phyloP scores from a whole-genome alignment of 176 grass and related monocot species.

The Tuctoria greenei region DNA sequence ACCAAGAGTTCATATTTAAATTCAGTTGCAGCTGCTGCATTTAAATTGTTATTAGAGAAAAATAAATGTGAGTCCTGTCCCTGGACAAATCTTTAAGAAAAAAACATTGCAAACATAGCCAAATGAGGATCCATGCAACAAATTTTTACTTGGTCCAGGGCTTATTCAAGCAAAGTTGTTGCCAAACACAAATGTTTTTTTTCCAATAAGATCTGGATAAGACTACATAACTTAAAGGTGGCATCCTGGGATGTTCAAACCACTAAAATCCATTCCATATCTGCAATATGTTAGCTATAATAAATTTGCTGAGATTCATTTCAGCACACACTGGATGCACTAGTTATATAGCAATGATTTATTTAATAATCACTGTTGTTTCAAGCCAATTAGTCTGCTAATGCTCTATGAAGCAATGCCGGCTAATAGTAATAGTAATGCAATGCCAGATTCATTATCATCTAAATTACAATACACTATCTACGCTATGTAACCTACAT shows the following conservation, averaged over 20 bases:
- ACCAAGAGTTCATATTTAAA: conserved; percentile 8
- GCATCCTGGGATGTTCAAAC: conserved; percentile 9
- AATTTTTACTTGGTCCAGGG: neutral
- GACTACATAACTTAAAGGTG: neutral
- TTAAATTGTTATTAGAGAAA: neutral
- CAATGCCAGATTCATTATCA: conserved; percentile 8
- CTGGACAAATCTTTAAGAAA: conserved; percentile 1
- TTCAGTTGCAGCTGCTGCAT: neutral
- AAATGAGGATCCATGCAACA: conserved; percentile 24
- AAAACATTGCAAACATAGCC: conserved; percentile 4
- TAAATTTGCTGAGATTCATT: neutral
- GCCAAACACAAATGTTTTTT: neutral
- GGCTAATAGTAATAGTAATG: neutral
- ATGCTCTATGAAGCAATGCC: neutral
- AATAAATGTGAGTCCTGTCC: neutral
- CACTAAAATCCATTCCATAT: neutral
- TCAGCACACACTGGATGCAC: neutral
- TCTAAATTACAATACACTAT: conserved; percentile 9
- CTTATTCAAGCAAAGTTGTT: neutral
- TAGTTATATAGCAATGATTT: neutral
- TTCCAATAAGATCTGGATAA: neutral
- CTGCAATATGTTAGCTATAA: neutral
- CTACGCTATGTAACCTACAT: neutral
- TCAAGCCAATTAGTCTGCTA: neutral
- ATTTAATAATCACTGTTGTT: neutral